Evolutionary conservation across 345 rosid genomes (phyloP), one percentile per base, ranked within the genome.

Genomic region (Conringia planisiliqua): DNA sequence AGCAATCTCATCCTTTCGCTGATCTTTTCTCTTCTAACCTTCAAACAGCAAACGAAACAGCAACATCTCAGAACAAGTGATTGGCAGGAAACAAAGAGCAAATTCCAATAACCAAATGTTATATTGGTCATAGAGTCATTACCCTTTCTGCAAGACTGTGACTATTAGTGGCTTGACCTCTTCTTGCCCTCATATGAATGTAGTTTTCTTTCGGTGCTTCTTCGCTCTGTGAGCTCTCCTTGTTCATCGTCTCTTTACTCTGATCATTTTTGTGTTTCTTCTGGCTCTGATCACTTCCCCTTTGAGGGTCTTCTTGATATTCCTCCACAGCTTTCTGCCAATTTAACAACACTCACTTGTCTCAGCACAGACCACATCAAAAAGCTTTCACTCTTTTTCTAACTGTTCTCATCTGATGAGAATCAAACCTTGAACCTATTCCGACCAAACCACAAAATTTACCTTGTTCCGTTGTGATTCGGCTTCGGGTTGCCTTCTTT

Each of bases 81-180:
- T 16, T 32, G 8, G 30, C 33, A 26, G 3, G 56, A 40, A 35
- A 50, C 55, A 50, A 68, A 44, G 54, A 40, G 63, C n/a, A 11
- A 7, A 55, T 52, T 40, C 29, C 14, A 30, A 10, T 4, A 62
- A 61, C 16, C 24, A 47, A 22, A 52, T 32, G 17, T 36, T 12
- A 58, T 14, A 47, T 38, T 0, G 10, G 26, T 74, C 18, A 60
- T 40, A 44, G 38, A 57, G 29, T 66, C 27, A 10, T 62, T 86
- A 94, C 98, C 89, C 97, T 88, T 79, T 94, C 97, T 32, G 98
- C 98, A 62, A 94, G 95, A 80, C 95, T 94, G 76, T 94, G 98
- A 79, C 96, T 91, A 78, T 91, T 94, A 51, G 98, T 91, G 74
- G 98, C 98, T 71, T 88, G 96, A 78, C 98, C 98, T 80, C 97